Evolutionary conservation across 495 filamentous ascomycete species (phyloP), one percentile per base, ranked within the genome.

Genomic region (Margaritispora aquatica): DNA sequence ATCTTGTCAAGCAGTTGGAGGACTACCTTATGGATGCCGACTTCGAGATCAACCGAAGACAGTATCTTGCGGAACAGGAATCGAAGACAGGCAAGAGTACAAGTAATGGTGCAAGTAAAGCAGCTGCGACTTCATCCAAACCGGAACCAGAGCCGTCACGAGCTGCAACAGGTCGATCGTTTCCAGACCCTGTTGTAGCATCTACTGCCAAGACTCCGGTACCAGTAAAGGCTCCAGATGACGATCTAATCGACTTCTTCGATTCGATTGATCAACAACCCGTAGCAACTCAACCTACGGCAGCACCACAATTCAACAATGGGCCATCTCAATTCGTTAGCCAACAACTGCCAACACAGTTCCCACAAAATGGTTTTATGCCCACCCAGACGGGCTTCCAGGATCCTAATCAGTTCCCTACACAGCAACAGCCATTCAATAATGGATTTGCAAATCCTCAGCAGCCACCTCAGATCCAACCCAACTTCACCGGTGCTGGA

Each of bases 201-300:
- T 56, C 70, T 10, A 61, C 73, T 24, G 59, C 69, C 10, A 78
- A 76, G 56, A 60, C 74, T n/a, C 69, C 74, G 2, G 63, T 70
- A 23, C 69, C 65, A 58, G 74, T 78, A 22, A 86, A 85, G 57
- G 82, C 84, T 2, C 86, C 88, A 0, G 85, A 84, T 57, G 79
- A 86, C 50, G 89, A 97, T 73, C 75, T 99, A 54, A 99, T 99
- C 65, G 94, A 99, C 70, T 96, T 99, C 70, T 99, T 99, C 68
- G 94, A 94, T 60, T 93, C 93, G 1, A 97, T 99, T 67, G 92
- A 97, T 60, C 90, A 93, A 70, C 73, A 73, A 53, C 59, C 69
- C 8, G 70, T 76, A 63, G 59, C 64, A 55, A 66, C 70, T 3
- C 71, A 70, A 55, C 54, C 63, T 21, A 71, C 74, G 53, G 63